Base-by-base conservation (phyloP, 352 stramenopile genomes). In the Globisporangium cylindrosporum region DNA sequence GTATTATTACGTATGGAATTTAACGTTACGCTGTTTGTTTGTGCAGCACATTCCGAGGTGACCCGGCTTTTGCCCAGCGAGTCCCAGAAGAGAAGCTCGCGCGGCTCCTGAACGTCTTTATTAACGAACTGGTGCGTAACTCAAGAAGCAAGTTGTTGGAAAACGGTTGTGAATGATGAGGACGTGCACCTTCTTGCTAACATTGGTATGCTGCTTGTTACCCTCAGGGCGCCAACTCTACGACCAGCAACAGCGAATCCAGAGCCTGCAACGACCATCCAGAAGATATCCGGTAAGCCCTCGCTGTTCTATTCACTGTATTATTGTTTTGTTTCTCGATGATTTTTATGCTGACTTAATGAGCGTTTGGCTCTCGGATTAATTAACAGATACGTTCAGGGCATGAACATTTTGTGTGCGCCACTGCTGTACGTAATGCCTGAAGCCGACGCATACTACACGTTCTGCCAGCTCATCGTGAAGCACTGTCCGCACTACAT, bases 391-490 rank as follows among this genome's bases (percentile, higher is more conserved):
- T 98, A 98, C 66, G 92, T 98, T n/a, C 92, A 98, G 70, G 92
- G 92, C 51, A 97, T 98, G 90, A 98, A 97, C 67, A 81, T 97
- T 25, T 62, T 98, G 20, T 96, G 88, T 63, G 91, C 89, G 14
- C 90, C 92, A 54, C 73, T 98, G 53, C 73, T 98, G n/a, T 98
- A 96, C 70, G 90, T 96, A n/a, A 83, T 98, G 76, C 89, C 92
- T 3, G 92, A 97, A 58, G 74, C 89, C 15, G 92, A 98, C 54
- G 92, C 92, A 22, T 98, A 97, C 69, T 87, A 89, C 57, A 93
- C 84, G n/a, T 98, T 98, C 63, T 90, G 89, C 60, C 80, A 89
- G 58, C 77, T 98, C 27, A 85, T 98, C 56, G 83, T 89, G 32
- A 76, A 85, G 27, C 91, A 98, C 73, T 95, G 92, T 67, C 92